These are phyloP conservation scores for Ampelomyces quisqualis DNA, from an alignment of 2,329 filamentous ascomycete genomes.

Conservation along the genomic window DNA sequence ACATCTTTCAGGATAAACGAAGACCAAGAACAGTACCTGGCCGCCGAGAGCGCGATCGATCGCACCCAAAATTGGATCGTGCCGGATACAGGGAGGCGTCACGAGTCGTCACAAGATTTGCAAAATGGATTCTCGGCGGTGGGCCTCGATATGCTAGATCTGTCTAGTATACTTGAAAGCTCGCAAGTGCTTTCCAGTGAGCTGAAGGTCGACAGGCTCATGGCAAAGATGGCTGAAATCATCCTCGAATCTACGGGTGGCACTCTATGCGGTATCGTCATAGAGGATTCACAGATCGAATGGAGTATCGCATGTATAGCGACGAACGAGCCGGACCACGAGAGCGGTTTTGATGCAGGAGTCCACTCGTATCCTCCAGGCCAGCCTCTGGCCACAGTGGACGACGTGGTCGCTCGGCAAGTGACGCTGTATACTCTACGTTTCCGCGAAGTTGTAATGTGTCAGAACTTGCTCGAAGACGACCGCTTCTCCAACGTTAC, in stretches of 20 bases:
- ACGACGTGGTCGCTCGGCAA: slow-evolving; percentile 71
- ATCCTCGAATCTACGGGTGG: slow-evolving; percentile 77
- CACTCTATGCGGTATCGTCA: slow-evolving; percentile 70
- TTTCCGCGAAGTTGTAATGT: slow-evolving; percentile 73
- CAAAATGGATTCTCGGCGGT: slow-evolving; percentile 65
- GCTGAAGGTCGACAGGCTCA: slow-evolving; percentile 70
- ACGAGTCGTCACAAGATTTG: slow-evolving; percentile 52
- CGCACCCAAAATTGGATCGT: slow-evolving; percentile 52
- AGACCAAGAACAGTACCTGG: slow-evolving; percentile 43
- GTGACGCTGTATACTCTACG: slow-evolving; percentile 75
- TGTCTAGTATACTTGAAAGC: slow-evolving; percentile 75
- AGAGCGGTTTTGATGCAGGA: slow-evolving; percentile 43
- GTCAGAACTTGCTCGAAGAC: slow-evolving; percentile 71
- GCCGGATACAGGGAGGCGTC: slow-evolving; percentile 47
- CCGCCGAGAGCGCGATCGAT: slow-evolving; percentile 45
- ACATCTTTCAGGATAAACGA: slow-evolving; percentile 48
- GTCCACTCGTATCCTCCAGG: slow-evolving; percentile 67
- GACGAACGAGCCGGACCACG: slow-evolving; percentile 58
- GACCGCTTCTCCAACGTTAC: slow-evolving; percentile 77
- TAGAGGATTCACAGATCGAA: slow-evolving; percentile 64
- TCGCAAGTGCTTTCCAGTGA: slow-evolving; percentile 80
- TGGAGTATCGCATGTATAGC: slow-evolving; percentile 77
- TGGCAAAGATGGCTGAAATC: slow-evolving; percentile 80
- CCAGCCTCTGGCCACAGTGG: slow-evolving; percentile 62
- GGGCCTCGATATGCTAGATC: slow-evolving; percentile 75